These are phyloP conservation scores for Blepharisma stoltei DNA, from an alignment of 73 alveolate genomes.

Conservation along the genomic window DNA sequence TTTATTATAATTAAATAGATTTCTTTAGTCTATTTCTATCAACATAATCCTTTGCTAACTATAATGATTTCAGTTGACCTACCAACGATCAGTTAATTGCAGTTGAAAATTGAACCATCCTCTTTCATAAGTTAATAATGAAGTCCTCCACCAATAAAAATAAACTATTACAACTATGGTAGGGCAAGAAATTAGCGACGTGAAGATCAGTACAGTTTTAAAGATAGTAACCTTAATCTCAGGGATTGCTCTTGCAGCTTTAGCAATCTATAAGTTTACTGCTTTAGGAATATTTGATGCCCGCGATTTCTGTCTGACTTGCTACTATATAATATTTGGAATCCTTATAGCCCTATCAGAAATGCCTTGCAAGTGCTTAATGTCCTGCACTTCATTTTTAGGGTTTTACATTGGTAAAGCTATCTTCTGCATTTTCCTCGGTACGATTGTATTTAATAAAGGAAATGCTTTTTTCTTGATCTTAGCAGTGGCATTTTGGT, in stretches of 20 bases:
- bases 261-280: neutral
- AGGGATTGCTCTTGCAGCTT: neutral
- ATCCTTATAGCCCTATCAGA: conserved; percentile 2
- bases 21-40: no score
- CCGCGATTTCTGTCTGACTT: neutral
- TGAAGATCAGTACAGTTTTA: neutral
- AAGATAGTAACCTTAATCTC: neutral
- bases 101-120: no score
- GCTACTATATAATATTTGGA: conserved; percentile 7
- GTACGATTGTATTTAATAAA: neutral
- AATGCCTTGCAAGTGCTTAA: conserved; percentile 15
- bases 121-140: no score
- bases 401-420: conserved; percentile 13
- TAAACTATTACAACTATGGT: no score
- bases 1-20: no score
- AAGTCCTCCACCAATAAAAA: no score
- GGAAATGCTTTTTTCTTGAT: neutral
- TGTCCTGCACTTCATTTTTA: conserved; percentile 9
- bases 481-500: neutral
- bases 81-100: no score
- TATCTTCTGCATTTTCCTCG: neutral
- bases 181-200: no score
- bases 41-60: no score
- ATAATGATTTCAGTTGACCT: no score
- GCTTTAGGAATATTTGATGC: neutral